Base-by-base conservation (phyloP, 2,329 filamentous ascomycete species). In the Endocalyx cinctus region DNA sequence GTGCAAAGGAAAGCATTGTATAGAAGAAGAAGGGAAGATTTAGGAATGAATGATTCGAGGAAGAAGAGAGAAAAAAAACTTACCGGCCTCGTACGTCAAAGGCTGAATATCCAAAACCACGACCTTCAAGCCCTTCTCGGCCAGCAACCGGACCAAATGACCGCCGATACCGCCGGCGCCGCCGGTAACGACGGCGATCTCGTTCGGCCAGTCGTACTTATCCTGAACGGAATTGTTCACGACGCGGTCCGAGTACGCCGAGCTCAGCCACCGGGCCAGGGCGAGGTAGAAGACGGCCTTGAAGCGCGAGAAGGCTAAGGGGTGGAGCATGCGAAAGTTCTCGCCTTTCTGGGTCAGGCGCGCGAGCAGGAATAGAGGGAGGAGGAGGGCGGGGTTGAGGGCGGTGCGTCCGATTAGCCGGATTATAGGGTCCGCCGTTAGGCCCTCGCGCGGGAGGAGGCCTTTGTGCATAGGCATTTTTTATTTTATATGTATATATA, bases 151-250 rank as follows among this genome's bases (percentile, higher is more conserved):
- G 11, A 83, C 82, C 4, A 87, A 69, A 23, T 72, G 62, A 14
- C 72, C 75, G 11, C 85, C 85, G 49, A 90, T 87, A 0, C 85
- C 85, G 35, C 77, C 76, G 26, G 80, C 78, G 6, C 85, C 85
- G 6, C 86, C 84, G 0, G 85, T 89, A 14, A 89, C 70, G 27
- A 88, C 64, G 3, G 85, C 79, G 31, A 88, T 69, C 61, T 88
- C 84, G 32, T 69, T 71, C 15, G 67, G 61, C 81, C 83, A 87
- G 52, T 78, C 69, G 58, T 81, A 83, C 25, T 53, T 59, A 47
- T 77, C 75, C 10, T 46, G 52, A 2, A 53, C 63, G 64, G 69
- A 76, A 51, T 70, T 71, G 52, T 72, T 68, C 35, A 66, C 43
- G 2, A 62, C 62, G 2, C 68, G 61, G 3, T 62, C 57, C 46